Base-by-base conservation (phyloP, 2,329 filamentous ascomycete species). In the Hymenotorrendiella dingleyae region DNA sequence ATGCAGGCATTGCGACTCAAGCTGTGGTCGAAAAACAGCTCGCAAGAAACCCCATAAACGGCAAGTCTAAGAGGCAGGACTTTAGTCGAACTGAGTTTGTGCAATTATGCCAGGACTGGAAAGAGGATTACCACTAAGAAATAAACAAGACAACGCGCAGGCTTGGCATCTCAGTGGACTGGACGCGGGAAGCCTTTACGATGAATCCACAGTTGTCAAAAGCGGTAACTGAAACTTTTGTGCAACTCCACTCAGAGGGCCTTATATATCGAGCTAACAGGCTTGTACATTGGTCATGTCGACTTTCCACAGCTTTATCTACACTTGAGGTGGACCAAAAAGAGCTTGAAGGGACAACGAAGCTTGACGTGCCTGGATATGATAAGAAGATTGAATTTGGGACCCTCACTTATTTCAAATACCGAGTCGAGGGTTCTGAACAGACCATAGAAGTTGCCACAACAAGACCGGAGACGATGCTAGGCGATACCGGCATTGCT, bases 321-420 rank as follows among this genome's bases (percentile, higher is more conserved):
- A 93, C 89, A 58, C 73, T 95, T 24, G 90, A 96, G 65, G 89
- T 96, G 20, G 78, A 83, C 58, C 93, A 90, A 69, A 91, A 89
- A 70, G 89, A 95, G 52, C 72, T 96, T 37, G 69, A 80, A 21
- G 89, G 89, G 20, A 78, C 86, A 34, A 95, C 88, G 1, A 73
- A 94, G 44, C 73, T 96, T 4, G 84, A 88, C 50, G 88, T 96
- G 8, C 90, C 90, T 10, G 88, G 87, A 3, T 96, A 96, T 61
- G 85, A 93, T 40, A 85, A 84, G 67, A 94, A 94, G 78, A 83
- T 96, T 51, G 90, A 95, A 65, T 96, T 96, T 53, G 90, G 90
- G 67, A 82, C 93, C 45, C 74, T 82, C 47, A 84, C 88, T 40
- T 82, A 93, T 70, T 94, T 95, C 79, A 85, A 87, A 65, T 93